A percentile compares a stretch with the other conserved stretches of the same genome.
These are phyloP conservation scores for Nephelium lappaceum DNA, from an alignment of 345 rosid species.

Conservation along the genomic window DNA sequence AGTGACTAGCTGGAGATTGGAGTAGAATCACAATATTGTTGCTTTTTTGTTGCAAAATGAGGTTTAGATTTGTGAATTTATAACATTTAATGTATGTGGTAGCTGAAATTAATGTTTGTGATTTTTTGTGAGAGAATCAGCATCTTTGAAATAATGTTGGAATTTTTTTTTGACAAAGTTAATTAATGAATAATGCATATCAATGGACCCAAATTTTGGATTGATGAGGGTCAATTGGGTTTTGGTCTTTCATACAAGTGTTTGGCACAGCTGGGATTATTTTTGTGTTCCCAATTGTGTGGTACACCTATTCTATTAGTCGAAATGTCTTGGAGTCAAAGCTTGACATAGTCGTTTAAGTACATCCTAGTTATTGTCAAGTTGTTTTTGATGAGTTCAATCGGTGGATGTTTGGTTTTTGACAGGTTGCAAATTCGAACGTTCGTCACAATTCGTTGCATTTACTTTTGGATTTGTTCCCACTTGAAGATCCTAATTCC, in stretches of 20 bases:
- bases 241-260: neutral
- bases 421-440: slow-evolving; percentile 91
- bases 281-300: neutral
- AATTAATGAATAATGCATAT: neutral
- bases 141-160: neutral
- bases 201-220: neutral
- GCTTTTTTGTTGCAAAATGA: neutral
- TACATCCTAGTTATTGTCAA: neutral
- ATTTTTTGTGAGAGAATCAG: neutral
- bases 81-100: neutral
- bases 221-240: neutral
- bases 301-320: neutral
- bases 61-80: neutral
- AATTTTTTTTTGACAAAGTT: neutral
- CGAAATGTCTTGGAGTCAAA: neutral
- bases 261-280: neutral
- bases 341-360: neutral
- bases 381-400: slow-evolving; percentile 10
- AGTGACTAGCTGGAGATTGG: neutral
- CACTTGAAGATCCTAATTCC: slow-evolving; percentile 92
- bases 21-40: neutral
- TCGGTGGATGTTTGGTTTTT: slow-evolving; percentile 21
- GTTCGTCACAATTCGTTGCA: slow-evolving; percentile 91
- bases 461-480: slow-evolving; percentile 85
- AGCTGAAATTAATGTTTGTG: neutral